These are phyloP conservation scores for Zopfia rhizophila DNA, from an alignment of 2,329 filamentous ascomycete species.

Conservation along the genomic window DNA sequence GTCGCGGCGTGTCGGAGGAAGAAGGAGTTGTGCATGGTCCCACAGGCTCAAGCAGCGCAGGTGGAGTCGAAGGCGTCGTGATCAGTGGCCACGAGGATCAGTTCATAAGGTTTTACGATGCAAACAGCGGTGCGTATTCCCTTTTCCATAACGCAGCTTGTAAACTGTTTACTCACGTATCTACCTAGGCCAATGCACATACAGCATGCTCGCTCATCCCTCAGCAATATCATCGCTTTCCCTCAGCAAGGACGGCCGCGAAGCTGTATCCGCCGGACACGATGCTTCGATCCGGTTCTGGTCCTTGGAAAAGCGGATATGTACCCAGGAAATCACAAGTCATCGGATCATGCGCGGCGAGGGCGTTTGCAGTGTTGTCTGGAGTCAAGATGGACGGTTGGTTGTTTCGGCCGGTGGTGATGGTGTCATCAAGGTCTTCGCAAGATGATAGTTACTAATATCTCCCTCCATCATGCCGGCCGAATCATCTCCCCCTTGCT, in stretches of 20 bases:
- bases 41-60: constrained; percentile 80
- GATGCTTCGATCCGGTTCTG: constrained; percentile 97
- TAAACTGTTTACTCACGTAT: constrained; percentile 14
- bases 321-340: constrained; percentile 93
- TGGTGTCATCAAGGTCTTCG: constrained; percentile 92
- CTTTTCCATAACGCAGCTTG: not conserved
- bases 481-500: constrained; percentile 25
- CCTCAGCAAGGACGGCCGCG: constrained; percentile 89
- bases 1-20: constrained; percentile 73
- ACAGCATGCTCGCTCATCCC: constrained; percentile 97
- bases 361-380: constrained; percentile 92
- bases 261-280: constrained; percentile 95
- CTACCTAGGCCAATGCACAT: constrained; percentile 90
- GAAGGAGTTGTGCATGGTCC: constrained; percentile 80
- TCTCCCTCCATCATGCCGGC: constrained; percentile 44
- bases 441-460: constrained; percentile 33
- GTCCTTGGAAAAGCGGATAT: constrained; percentile 94
- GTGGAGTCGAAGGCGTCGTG: constrained; percentile 84
- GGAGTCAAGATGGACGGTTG: constrained; percentile 94
- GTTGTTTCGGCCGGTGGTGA: constrained; percentile 95
- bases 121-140: constrained; percentile 88
- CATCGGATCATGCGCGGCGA: constrained; percentile 96
- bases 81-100: constrained; percentile 97
- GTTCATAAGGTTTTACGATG: constrained; percentile 97
- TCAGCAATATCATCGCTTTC: constrained; percentile 92